A percentile compares a stretch with the other conserved stretches of the same genome.
Evolutionary conservation across 1,139 yeast genomes (phyloP).

Genomic region (Taphrina populina): DNA sequence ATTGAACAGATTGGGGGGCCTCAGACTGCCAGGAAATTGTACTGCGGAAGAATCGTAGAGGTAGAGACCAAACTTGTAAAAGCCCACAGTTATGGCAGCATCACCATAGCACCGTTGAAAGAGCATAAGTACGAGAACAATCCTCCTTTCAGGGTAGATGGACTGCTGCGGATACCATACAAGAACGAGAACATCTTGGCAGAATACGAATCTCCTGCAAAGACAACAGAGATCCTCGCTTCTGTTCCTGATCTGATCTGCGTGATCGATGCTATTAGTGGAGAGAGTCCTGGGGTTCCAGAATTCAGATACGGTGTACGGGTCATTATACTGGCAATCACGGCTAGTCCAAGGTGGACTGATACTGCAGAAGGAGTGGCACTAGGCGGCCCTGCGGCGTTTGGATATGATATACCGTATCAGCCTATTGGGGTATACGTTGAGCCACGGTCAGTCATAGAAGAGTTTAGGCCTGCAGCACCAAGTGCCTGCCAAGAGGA

Average conservation of each 20-base stretch:
- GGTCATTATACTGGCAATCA: slow-evolving; percentile 50
- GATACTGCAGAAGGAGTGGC: slow-evolving; percentile 46
- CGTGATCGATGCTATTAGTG: slow-evolving; percentile 50
- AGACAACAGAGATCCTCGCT: slow-evolving; percentile 44
- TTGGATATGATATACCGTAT: slow-evolving; percentile 48
- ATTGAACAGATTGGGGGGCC: slow-evolving; percentile 49
- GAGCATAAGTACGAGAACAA: too few relatives aligned
- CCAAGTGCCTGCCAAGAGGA: too few relatives aligned
- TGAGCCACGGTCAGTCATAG: slow-evolving; percentile 49
- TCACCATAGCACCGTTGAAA: slow-evolving; percentile 46
- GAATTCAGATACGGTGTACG: slow-evolving; percentile 52
- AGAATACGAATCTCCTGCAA: slow-evolving; percentile 39
- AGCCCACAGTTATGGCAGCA: slow-evolving; percentile 54
- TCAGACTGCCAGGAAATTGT: slow-evolving; percentile 46
- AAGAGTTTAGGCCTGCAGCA: slow-evolving; percentile 45
- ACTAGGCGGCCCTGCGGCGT: slow-evolving; percentile 50
- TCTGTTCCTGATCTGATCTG: slow-evolving; percentile 54
- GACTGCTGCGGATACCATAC: slow-evolving; percentile 47
- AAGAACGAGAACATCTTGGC: slow-evolving; percentile 52
- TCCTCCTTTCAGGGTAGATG: slow-evolving; percentile 40
- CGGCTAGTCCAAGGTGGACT: slow-evolving; percentile 50
- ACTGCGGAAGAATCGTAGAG: slow-evolving; percentile 51
- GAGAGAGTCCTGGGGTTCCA: slow-evolving; percentile 54
- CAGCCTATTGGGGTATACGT: slow-evolving; percentile 47
- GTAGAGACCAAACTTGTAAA: slow-evolving; percentile 49